Conservation (phyloP, 2,329 filamentous ascomycete genomes). For the Ilyonectria sp. region DNA sequence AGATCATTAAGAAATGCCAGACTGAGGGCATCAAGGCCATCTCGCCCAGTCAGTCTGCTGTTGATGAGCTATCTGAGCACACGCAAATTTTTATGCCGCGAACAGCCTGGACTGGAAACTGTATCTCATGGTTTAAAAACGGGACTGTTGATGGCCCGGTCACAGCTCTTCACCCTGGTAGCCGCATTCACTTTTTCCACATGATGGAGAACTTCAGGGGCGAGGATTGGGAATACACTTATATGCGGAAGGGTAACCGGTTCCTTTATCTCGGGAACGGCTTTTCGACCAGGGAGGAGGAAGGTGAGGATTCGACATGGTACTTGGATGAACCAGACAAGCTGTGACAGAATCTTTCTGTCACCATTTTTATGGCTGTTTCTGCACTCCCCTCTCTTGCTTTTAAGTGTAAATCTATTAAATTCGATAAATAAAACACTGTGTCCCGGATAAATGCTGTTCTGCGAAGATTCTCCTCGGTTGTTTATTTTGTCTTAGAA, state of each 20-base stretch:
- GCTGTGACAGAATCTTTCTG: neutral
- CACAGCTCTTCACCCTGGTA: constrained; percentile 66
- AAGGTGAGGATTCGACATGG: constrained; percentile 58
- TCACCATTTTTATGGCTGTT: neutral
- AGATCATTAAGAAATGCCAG: constrained; percentile 65
- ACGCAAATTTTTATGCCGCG: constrained; percentile 67
- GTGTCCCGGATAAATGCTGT: too few relatives aligned
- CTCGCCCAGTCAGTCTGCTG: constrained; percentile 60
- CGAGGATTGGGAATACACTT: constrained; percentile 69
- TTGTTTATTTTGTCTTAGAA: too few relatives aligned
- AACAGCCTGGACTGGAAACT: constrained; percentile 64
- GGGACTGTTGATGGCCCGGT: constrained; percentile 61
- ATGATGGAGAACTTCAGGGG: constrained; percentile 66
- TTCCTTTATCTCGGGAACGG: constrained; percentile 67
- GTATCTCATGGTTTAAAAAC: constrained; percentile 68
- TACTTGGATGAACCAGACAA: constrained; percentile 53
- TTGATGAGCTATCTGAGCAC: constrained; percentile 67
- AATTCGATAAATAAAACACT: neutral
- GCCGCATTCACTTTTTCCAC: constrained; percentile 67
- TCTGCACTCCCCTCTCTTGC: neutral
- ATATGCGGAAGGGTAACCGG: constrained; percentile 46
- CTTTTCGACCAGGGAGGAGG: constrained; percentile 63
- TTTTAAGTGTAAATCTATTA: neutral
- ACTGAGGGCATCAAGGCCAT: constrained; percentile 65
- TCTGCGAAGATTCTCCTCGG: too few relatives aligned